Base-by-base conservation (phyloP, 768 basidiomycete genomes). In the Russula earlei region DNA sequence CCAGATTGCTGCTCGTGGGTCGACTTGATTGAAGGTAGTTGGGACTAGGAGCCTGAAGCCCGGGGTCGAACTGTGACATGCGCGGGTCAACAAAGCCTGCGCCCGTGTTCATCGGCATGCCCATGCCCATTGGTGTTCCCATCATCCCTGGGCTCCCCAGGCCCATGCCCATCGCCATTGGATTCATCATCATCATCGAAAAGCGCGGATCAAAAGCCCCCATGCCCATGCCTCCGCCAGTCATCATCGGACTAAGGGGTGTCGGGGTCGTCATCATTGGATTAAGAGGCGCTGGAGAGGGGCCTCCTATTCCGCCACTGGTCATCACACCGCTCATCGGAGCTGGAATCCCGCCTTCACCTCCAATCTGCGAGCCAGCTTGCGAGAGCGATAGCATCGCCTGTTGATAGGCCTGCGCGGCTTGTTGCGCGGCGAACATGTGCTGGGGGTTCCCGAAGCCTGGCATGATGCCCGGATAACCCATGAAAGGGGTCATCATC, bases 341-440 rank as follows among this genome's bases (percentile, higher is more conserved):
- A 50, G 75, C 75, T 59, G 79, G 63, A 4, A 62, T 42, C 6
- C 67, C 70, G 33, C 75, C 79, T 8, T 77, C 78, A 4, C 78
- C 85, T n/a, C 81, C 83, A 38, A 75, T 72, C 59, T 87, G 84
- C 3, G 84, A 85, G 31, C 86, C 88, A n/a, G 82, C 80, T 14
- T 75, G 72, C 12, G 87, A 88, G 64, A 84, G 85, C 17, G 84
- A 80, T 76, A 87, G 80, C 88, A 91, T 91, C 19, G 88, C 87
- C 66, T 90, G 87, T 66, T 91, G 90, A 69, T 91, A 92, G 0
- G 91, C 90, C 63, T 89, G 85, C 34, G 85, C 75, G 7, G 87
- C 87, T 64, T 88, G 86, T 59, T 88, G 87, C 15, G 91, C 89
- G 5, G 87, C 89, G 65, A 87, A 85, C 81, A 91, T 81, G 63